Percentiles rank a stretch among this genome's conserved stretches.
These are phyloP conservation scores for Dothiorella sarmentorum DNA, from an alignment of 2,329 filamentous ascomycete genomes.

Conservation along the genomic window DNA sequence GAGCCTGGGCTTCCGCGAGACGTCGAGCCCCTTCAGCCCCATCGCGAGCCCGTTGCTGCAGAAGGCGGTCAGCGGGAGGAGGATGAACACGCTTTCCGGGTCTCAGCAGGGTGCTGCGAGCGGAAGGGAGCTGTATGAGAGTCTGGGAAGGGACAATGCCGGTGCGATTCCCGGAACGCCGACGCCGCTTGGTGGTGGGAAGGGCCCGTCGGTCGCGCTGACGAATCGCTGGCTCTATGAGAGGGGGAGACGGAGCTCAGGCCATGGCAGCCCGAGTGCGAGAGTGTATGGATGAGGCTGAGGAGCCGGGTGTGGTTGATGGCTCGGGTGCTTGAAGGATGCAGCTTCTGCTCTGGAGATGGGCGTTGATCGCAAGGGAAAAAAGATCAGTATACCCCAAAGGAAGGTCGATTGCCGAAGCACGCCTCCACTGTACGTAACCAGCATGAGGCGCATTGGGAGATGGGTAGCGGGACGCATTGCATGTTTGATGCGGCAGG, in stretches of 20 bases:
- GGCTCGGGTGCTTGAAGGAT: no score
- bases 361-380: not conserved
- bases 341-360: not conserved
- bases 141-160: slow-evolving; percentile 30
- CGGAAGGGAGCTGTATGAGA: slow-evolving; percentile 41
- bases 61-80: slow-evolving; percentile 59
- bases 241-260: slow-evolving; percentile 58
- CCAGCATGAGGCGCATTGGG: slow-evolving; percentile 1
- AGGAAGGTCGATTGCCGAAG: not conserved
- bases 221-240: slow-evolving; percentile 97
- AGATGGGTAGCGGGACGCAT: not conserved
- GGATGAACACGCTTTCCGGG: slow-evolving; percentile 38
- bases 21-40: slow-evolving; percentile 32
- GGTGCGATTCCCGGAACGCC: slow-evolving; percentile 57
- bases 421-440: slow-evolving; percentile 1
- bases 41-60: slow-evolving; percentile 55
- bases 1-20: not conserved
- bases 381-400: slow-evolving; percentile 1
- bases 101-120: not conserved
- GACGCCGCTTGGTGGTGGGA: slow-evolving; percentile 55
- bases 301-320: not conserved
- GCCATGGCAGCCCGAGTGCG: slow-evolving; percentile 3
- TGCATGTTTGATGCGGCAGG: not conserved
- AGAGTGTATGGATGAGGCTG: not conserved
- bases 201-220: slow-evolving; percentile 67